Evolutionary conservation across 2,329 filamentous ascomycete species (phyloP).

Genomic region (Paraconiothyrium brasiliense): DNA sequence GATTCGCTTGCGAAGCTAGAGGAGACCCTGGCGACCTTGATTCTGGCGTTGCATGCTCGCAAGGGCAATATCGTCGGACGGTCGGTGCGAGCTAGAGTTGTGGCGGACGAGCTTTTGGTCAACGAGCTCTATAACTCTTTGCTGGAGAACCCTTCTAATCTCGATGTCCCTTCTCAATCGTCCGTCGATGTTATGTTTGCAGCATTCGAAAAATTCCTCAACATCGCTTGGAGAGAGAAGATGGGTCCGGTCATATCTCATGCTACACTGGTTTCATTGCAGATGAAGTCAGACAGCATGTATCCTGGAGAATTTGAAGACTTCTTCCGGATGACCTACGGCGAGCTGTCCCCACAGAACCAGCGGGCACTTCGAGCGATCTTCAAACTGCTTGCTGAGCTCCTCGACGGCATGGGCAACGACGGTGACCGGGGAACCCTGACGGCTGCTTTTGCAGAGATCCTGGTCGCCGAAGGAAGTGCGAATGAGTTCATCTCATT

Average conservation of each 20-base stretch:
- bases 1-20: slow-evolving; percentile 73
- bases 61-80: slow-evolving; percentile 88
- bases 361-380: slow-evolving; percentile 82
- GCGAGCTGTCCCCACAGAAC: slow-evolving; percentile 66
- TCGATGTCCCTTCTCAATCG: slow-evolving; percentile 77
- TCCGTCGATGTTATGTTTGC: slow-evolving; percentile 87
- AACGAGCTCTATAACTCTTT: slow-evolving; percentile 92
- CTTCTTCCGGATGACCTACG: slow-evolving; percentile 63
- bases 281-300: slow-evolving; percentile 68
- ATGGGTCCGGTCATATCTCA: slow-evolving; percentile 85
- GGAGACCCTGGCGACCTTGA: slow-evolving; percentile 84
- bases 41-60: slow-evolving; percentile 81
- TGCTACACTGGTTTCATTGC: slow-evolving; percentile 76
- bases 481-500: slow-evolving; percentile 87
- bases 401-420: slow-evolving; percentile 89
- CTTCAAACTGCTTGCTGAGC: slow-evolving; percentile 84
- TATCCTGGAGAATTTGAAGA: slow-evolving; percentile 76
- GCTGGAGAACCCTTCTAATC: slow-evolving; percentile 82
- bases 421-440: slow-evolving; percentile 89
- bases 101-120: slow-evolving; percentile 79
- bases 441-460: slow-evolving; percentile 87
- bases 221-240: slow-evolving; percentile 85
- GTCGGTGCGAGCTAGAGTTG: slow-evolving; percentile 73
- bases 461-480: slow-evolving; percentile 79
- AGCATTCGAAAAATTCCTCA: slow-evolving; percentile 92